A percentile compares a stretch with the other conserved stretches of the same genome.
Evolutionary conservation across 78 protist species (phyloP).

Genomic region (Pelomyxa schiedti): DNA sequence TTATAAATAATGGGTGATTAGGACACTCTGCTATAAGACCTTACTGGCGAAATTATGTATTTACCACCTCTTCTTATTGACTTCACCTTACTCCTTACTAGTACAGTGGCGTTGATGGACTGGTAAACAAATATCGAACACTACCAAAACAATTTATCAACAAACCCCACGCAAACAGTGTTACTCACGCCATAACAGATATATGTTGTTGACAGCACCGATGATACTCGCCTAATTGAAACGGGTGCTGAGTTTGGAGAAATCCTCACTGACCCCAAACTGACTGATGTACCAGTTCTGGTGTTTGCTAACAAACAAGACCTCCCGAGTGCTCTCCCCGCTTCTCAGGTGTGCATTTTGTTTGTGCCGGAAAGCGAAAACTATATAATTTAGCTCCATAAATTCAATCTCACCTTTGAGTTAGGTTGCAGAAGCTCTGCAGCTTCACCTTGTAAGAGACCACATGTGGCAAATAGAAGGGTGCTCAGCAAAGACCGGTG

Average conservation of each 20-base stretch:
- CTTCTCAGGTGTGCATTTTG: too few species aligned
- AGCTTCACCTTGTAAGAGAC: slow-evolving; percentile 19
- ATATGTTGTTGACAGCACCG: slow-evolving; percentile 4
- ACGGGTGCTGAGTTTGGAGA: slow-evolving; percentile 1
- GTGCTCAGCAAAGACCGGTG: slow-evolving; percentile 11
- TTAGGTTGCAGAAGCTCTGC: slow-evolving; percentile 8
- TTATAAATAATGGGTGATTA: too few species aligned
- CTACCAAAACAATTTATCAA: too few species aligned
- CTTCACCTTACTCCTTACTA: not conserved
- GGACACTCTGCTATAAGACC: slow-evolving; percentile 73
- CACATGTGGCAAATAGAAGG: slow-evolving; percentile 8
- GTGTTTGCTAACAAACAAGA: slow-evolving; percentile 22
- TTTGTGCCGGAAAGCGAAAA: too few species aligned
- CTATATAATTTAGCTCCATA: too few species aligned
- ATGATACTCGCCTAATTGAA: not conserved
- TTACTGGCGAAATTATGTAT: slow-evolving; percentile 78
- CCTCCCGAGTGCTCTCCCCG: slow-evolving; percentile 26
- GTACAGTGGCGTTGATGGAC: too few species aligned
- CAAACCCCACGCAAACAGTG: not conserved
- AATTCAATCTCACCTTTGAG: too few species aligned
- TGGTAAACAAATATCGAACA: too few species aligned
- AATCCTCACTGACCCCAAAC: not conserved
- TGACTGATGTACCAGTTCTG: slow-evolving; percentile 4
- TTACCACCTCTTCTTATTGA: not conserved
- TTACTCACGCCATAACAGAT: slow-evolving; percentile 4